Percentiles rank a stretch among this genome's conserved stretches.
Conservation (phyloP, 2,329 filamentous ascomycete species). For the Dactylellina sp. region DNA sequence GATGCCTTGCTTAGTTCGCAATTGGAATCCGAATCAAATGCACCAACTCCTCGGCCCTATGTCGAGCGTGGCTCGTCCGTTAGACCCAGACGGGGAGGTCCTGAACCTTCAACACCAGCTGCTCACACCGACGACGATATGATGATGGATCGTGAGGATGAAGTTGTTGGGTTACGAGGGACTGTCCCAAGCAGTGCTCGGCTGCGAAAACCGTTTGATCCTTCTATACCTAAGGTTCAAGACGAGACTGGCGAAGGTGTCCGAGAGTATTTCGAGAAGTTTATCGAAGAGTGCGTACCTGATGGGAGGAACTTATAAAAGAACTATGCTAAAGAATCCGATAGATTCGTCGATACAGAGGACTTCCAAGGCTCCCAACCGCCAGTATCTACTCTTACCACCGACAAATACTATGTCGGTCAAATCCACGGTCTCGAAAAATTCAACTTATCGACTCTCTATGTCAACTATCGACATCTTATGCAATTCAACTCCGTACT, state of each 20-base stretch:
- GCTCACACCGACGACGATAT: conserved; percentile 67
- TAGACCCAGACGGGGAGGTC: conserved; percentile 61
- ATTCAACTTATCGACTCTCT: conserved; percentile 83
- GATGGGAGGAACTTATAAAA: background rate
- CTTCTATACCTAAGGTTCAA: conserved; percentile 76
- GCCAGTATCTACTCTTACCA: conserved; percentile 67
- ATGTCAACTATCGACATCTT: conserved; percentile 88
- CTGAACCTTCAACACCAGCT: conserved; percentile 64
- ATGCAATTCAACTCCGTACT: conserved; percentile 77
- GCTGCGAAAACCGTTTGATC: conserved; percentile 63
- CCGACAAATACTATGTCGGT: conserved; percentile 85
- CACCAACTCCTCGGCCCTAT: conserved; percentile 62
- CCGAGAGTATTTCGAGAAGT: conserved; percentile 80
- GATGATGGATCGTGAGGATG: conserved; percentile 68
- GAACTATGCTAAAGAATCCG: conserved; percentile 2
- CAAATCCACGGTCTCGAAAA: conserved; percentile 82
- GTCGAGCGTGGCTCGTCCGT: conserved; percentile 60
- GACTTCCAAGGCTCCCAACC: conserved; percentile 66
- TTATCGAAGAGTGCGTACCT: conserved; percentile 77
- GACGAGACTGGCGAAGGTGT: conserved; percentile 80
- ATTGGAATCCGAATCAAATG: conserved; percentile 59
- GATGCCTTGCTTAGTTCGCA: conserved; percentile 63
- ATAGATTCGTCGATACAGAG: conserved; percentile 76
- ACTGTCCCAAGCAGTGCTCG: conserved; percentile 61
- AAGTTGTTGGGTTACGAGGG: conserved; percentile 67